Percentiles rank a stretch among this genome's conserved stretches.
phyloP scores from a whole-genome alignment of 1,284 basidiomycete species.

The Ganoderma sinense region DNA sequence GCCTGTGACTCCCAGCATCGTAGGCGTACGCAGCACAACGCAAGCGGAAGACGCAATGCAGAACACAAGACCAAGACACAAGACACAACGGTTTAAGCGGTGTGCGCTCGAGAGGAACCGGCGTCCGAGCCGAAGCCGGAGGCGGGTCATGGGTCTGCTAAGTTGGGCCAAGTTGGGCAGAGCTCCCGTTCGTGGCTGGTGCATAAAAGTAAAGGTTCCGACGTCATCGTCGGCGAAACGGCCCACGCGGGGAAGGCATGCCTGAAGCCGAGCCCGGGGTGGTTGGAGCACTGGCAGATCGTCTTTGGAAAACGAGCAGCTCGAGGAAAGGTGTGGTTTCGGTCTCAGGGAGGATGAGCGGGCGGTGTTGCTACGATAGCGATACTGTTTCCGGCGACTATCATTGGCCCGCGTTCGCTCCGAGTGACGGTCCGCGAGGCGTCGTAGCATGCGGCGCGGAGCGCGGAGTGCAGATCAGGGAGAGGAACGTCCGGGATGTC shows the following conservation, averaged over 20 bases:
- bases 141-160: background rate
- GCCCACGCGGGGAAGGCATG: background rate
- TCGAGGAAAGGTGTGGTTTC: background rate
- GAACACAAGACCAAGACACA: background rate
- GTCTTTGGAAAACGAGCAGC: background rate
- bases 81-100: background rate
- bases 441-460: background rate
- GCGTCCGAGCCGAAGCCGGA: background rate
- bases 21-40: background rate
- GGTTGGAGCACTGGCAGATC: no score
- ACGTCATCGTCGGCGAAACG: background rate
- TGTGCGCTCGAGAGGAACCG: background rate
- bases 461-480: constrained; percentile 2
- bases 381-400: background rate
- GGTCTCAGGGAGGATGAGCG: background rate
- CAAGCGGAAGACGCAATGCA: background rate
- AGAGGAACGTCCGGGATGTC: background rate
- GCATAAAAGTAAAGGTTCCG: background rate
- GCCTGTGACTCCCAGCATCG: background rate
- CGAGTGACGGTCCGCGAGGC: background rate
- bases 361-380: background rate
- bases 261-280: background rate
- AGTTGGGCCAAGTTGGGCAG: background rate
- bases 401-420: background rate
- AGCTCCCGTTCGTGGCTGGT: background rate